Base-by-base conservation (phyloP, 805 yeast genomes). In the Hermanozyma aechmeae region DNA sequence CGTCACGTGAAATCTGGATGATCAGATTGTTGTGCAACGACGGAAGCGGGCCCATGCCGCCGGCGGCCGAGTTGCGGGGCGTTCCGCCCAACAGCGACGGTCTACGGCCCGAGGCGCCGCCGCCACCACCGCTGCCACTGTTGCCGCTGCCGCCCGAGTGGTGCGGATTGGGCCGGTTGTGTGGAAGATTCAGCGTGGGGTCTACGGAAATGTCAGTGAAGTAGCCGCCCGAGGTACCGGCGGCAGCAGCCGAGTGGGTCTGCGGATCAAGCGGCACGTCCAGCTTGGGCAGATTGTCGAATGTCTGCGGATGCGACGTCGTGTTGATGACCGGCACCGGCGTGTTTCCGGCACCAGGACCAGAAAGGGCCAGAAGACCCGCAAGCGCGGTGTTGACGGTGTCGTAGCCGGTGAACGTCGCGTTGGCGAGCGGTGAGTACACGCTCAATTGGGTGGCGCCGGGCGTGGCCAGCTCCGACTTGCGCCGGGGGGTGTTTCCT, bases 141-240 rank as follows among this genome's bases (percentile, higher is more conserved):
- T 15, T 18, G 12, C 23, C 14, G 23, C 27, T 28, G 15, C 24
- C 22, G 14, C 34, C 29, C 6, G 42, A 46, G 7, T 51, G 49
- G n/a, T n/a, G n/a, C 12, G 58, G 52, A 27, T 54, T 54, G 4
- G 57, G 48, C 39, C 50, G 55, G 43, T 59, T 56, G 35, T 61
- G 67, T 5, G 68, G 68, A 37, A 61, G 42, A 43, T 61, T 61
- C 65, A 60, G 61, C 11, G 67, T 61, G 3, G 67, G 68, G 38
- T 62, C 68, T 9, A 61, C 56, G 20, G 58, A 49, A 17, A 61
- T 58, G 18, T 62, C 68, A 15, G 63, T 59, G 39, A 61, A 62
- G 41, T 61, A 62, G 4, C 68, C 68, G 13, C 67, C 68, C 1
- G 59, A 53, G 8, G 51, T 43, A 14, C 43, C 46, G 6, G 49